A percentile compares a stretch with the other conserved stretches of the same genome.
phyloP scores from a whole-genome alignment of 768 basidiomycete species.

The Podaxis carcinomalis region DNA sequence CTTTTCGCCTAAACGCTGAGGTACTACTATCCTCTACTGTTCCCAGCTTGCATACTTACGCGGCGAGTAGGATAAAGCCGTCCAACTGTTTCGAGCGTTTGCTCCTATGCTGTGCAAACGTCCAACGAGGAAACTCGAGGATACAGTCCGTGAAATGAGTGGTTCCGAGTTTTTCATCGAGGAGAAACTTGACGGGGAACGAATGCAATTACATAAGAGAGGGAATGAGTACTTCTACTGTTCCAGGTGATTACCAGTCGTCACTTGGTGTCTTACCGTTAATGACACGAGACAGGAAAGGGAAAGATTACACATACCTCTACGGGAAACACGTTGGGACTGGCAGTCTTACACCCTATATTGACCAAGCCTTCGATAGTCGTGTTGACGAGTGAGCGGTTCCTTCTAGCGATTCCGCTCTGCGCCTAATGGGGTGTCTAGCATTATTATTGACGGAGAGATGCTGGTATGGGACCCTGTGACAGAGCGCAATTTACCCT shows the following conservation, averaged over 20 bases:
- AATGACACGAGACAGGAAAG: conserved; percentile 52
- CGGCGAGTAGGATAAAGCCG: conserved; percentile 64
- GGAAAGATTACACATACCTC: conserved; percentile 86
- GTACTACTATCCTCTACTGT: conserved; percentile 24
- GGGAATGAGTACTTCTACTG: conserved; percentile 91
- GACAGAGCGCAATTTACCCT: conserved; percentile 82
- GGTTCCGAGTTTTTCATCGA: conserved; percentile 82
- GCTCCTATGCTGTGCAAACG: conserved; percentile 95
- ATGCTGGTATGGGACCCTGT: conserved; percentile 98
- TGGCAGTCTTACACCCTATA: conserved; percentile 87
- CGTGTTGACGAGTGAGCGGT: conserved; percentile 74
- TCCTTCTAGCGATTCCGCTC: not conserved
- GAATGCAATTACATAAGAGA: conserved; percentile 92
- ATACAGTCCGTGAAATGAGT: conserved; percentile 82
- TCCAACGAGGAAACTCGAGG: conserved; percentile 74
- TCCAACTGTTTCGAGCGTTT: conserved; percentile 82
- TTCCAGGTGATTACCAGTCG: conserved; percentile 56
- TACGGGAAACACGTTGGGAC: conserved; percentile 82
- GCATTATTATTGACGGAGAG: conserved; percentile 94
- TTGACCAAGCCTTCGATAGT: conserved; percentile 70
- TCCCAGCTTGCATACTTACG: not conserved
- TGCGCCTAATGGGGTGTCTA: conserved; percentile 24
- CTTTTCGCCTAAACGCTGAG: conserved; percentile 57
- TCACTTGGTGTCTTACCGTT: not conserved
- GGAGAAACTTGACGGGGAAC: conserved; percentile 96